Conservation (phyloP, 2,329 filamentous ascomycete species). For the Cephalotrichum gorgonifer region DNA sequence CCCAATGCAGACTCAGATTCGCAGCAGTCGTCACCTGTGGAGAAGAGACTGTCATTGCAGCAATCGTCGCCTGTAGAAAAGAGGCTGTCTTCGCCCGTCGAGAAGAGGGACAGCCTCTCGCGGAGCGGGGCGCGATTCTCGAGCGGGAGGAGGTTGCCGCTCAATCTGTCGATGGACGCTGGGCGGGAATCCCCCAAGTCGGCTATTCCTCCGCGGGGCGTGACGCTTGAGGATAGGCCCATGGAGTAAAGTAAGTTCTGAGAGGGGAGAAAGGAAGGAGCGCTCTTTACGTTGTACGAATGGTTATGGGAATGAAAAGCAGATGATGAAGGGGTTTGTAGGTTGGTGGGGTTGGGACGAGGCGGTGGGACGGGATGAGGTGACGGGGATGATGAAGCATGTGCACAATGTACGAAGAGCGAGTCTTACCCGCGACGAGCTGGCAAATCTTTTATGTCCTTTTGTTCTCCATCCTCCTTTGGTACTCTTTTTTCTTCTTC, state of each 20-base stretch:
- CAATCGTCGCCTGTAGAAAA: neutral
- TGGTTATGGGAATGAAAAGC: too few species aligned
- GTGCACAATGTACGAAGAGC: too few species aligned
- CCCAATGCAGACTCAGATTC: slow-evolving; percentile 10
- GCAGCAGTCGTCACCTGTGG: slow-evolving; percentile 1
- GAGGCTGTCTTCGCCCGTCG: slow-evolving; percentile 21
- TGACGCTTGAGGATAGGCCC: slow-evolving; percentile 40
- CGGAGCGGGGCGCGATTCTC: slow-evolving; percentile 42
- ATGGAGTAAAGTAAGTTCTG: too few species aligned
- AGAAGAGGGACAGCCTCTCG: slow-evolving; percentile 56
- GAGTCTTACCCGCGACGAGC: too few species aligned
- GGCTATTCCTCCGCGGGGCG: slow-evolving; percentile 20
- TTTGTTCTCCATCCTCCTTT: neutral
- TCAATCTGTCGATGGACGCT: neutral
- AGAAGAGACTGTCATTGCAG: slow-evolving; percentile 9
- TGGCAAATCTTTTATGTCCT: too few species aligned
- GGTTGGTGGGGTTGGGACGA: too few species aligned
- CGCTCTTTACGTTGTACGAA: neutral
- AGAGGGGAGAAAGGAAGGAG: neutral
- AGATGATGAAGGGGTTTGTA: too few species aligned
- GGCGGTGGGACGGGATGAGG: too few species aligned
- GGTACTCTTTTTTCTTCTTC: slow-evolving; percentile 8
- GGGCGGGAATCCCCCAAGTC: neutral
- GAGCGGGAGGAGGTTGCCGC: slow-evolving; percentile 25
- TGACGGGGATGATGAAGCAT: too few species aligned